These are phyloP conservation scores for Candida ficus DNA, from an alignment of 805 yeast genomes.

Conservation along the genomic window DNA sequence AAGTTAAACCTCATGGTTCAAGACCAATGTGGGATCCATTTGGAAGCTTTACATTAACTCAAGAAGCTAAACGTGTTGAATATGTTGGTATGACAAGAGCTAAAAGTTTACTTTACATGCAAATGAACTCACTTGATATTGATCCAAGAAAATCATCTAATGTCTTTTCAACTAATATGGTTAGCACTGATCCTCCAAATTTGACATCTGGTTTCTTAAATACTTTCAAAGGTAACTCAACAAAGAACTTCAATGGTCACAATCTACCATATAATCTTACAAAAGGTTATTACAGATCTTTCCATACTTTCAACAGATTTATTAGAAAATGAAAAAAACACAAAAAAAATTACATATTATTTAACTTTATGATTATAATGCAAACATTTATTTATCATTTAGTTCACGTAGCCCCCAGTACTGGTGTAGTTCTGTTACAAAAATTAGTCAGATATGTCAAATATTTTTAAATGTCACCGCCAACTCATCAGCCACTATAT, in stretches of 20 bases:
- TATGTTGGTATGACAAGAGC: constrained; percentile 72
- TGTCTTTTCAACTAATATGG: not conserved
- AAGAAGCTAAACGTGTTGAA: constrained; percentile 37
- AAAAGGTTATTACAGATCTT: constrained; percentile 2
- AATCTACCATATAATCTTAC: constrained; percentile 1
- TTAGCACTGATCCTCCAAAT: not conserved
- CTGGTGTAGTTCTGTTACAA: no score
- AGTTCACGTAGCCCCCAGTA: no score
- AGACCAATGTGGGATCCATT: constrained; percentile 1
- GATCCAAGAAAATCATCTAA: not conserved
- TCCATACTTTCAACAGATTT: constrained; percentile 1
- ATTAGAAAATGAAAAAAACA: no score
- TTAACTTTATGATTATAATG: not conserved
- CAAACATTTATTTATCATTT: no score
- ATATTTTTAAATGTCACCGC: no score
- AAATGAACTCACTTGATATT: not conserved
- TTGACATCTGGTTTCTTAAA: not conserved
- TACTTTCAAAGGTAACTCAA: not conserved
- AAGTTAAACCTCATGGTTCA: constrained; percentile 7
- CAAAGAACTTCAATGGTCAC: constrained; percentile 3
- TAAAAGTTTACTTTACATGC: constrained; percentile 29
- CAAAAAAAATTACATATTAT: no score
- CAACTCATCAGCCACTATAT: no score
- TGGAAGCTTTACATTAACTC: not conserved
- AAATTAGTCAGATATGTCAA: no score